A percentile compares a stretch with the other conserved stretches of the same genome.
Conservation (phyloP, 106 monocot species). For the Ottelia alismoides region DNA sequence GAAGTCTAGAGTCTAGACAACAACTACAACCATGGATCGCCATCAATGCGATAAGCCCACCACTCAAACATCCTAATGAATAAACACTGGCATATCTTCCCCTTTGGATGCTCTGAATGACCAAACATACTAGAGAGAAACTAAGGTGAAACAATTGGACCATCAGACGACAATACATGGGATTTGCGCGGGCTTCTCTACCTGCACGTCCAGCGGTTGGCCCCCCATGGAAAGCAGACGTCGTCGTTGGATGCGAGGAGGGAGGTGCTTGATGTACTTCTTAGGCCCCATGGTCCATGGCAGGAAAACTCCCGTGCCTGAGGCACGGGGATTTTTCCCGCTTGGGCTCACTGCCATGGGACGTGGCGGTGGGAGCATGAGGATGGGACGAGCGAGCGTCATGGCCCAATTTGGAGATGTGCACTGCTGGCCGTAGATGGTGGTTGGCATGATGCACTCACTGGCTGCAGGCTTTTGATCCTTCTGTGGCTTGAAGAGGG, state of each 20-base stretch:
- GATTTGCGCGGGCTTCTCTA: constrained; percentile 11
- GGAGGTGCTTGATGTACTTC: constrained; percentile 83
- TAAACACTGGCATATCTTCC: no score
- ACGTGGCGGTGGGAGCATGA: constrained; percentile 28
- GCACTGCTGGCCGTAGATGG: neutral
- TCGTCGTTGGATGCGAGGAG: constrained; percentile 76
- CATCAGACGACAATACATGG: constrained; percentile 13
- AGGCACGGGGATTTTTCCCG: neutral
- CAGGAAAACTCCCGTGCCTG: constrained; percentile 77
- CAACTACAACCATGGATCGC: no score
- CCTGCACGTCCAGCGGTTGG: constrained; percentile 2
- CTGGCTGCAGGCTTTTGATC: neutral
- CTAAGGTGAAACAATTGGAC: no score
- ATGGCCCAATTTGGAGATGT: neutral
- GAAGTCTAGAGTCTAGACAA: no score
- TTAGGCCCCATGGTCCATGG: constrained; percentile 69
- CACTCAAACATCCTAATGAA: no score
- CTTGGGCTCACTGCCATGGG: constrained; percentile 18
- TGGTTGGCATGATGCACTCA: neutral
- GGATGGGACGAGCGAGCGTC: constrained; percentile 19
- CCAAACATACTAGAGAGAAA: no score
- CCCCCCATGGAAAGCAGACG: constrained; percentile 36
- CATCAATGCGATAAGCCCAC: no score
- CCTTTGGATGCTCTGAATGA: no score
- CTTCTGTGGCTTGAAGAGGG: constrained; percentile 38